phyloP scores from a whole-genome alignment of 306 rosid genomes.

The Fragaria vesca region DNA sequence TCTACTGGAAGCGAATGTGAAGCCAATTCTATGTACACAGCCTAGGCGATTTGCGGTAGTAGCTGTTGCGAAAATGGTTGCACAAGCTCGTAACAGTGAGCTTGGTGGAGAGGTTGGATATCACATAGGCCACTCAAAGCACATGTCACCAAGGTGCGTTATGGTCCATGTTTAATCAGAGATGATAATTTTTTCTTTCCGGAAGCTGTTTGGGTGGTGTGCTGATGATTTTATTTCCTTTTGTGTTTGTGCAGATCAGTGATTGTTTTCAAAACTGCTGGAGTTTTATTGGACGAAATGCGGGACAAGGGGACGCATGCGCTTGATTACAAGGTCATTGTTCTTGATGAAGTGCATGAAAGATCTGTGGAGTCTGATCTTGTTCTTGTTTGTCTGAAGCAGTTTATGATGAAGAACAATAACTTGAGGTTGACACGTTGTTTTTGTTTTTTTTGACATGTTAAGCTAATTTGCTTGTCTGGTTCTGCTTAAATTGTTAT shows the following conservation, averaged over 20 bases:
- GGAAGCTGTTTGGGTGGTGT: not conserved
- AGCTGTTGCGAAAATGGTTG: constrained; percentile 84
- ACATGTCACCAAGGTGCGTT: constrained; percentile 52
- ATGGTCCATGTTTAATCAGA: not conserved
- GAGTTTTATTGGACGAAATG: constrained; percentile 87
- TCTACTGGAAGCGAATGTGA: constrained; percentile 73
- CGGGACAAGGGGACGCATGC: constrained; percentile 73
- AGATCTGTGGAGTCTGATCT: constrained; percentile 95
- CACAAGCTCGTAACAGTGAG: constrained; percentile 68
- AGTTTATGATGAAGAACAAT: constrained; percentile 64
- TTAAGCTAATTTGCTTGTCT: not conserved
- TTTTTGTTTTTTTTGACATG: not conserved
- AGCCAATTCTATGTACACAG: constrained; percentile 77
- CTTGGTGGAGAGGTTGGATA: constrained; percentile 87
- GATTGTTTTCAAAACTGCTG: constrained; percentile 88
- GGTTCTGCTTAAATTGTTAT: not conserved
- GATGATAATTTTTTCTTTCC: not conserved
- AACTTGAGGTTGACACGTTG: constrained; percentile 58
- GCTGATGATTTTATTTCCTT: not conserved
- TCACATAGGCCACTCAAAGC: constrained; percentile 80
- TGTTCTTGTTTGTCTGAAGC: constrained; percentile 84
- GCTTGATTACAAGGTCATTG: constrained; percentile 74
- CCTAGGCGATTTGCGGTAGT: constrained; percentile 95
- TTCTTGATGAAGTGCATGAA: constrained; percentile 96
- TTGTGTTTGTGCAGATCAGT: constrained; percentile 46